A percentile compares a stretch with the other conserved stretches of the same genome.
Conservation (phyloP, 208 protist species). For the Dictyostelium gargantuum region DNA sequence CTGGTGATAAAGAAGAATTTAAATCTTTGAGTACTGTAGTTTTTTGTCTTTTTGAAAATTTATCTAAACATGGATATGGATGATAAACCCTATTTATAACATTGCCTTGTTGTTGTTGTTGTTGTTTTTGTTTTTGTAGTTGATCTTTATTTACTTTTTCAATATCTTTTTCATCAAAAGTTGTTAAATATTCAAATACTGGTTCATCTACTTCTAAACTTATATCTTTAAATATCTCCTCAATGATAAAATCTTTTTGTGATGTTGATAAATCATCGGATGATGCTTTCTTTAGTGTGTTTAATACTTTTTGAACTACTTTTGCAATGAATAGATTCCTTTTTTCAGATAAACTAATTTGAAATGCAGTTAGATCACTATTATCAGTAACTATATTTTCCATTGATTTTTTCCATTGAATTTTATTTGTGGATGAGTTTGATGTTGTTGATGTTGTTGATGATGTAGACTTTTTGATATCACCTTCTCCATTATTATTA, state of each 20-base stretch:
- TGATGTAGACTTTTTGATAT: not conserved
- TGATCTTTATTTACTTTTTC: not conserved
- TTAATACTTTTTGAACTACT: conserved; percentile 13
- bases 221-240: conserved; percentile 26
- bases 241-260: conserved; percentile 45
- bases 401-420: not conserved
- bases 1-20: not conserved
- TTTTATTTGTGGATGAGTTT: not conserved
- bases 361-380: not conserved
- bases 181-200: conserved; percentile 28
- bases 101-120: not conserved
- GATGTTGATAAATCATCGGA: conserved; percentile 43
- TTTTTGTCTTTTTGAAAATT: not conserved
- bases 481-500: not conserved
- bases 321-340: conserved; percentile 41
- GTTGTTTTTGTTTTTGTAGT: not conserved
- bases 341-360: not conserved
- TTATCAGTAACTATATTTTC: not conserved
- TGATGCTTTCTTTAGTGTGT: conserved; percentile 12
- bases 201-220: conserved; percentile 37
- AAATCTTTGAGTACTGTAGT: not conserved
- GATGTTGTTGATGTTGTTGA: not conserved
- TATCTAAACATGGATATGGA: conserved; percentile 16
- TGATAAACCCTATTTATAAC: not conserved
- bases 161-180: not conserved